Conservation (phyloP, 192 early-diverging fungal species). For the Backusella australiensis region DNA sequence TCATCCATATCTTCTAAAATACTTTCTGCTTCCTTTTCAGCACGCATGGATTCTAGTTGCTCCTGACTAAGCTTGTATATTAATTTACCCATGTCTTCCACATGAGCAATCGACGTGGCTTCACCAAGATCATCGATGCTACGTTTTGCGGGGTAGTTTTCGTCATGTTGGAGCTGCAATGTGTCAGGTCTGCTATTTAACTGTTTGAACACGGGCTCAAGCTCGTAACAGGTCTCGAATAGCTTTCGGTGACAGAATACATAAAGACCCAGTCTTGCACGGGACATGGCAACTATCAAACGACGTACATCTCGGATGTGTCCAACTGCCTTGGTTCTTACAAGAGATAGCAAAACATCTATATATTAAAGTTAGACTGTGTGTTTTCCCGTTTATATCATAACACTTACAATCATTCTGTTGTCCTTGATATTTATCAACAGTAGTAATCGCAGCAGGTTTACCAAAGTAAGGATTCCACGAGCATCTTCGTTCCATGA, state of each 20-base stretch:
- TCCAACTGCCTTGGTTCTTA: slow-evolving; percentile 86
- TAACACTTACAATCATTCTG: slow-evolving; percentile 78
- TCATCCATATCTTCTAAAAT: not conserved
- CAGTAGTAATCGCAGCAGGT: slow-evolving; percentile 82
- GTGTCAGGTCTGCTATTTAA: slow-evolving; percentile 65
- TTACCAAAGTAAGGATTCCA: slow-evolving; percentile 86
- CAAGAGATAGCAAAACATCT: slow-evolving; percentile 89
- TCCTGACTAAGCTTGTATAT: slow-evolving; percentile 67
- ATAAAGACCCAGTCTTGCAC: slow-evolving; percentile 92
- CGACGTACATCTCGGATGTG: slow-evolving; percentile 93
- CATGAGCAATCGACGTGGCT: slow-evolving; percentile 41
- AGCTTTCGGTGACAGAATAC: slow-evolving; percentile 77
- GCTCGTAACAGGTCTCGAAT: slow-evolving; percentile 82
- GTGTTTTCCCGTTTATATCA: not conserved
- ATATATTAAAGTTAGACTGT: not conserved
- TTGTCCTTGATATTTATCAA: slow-evolving; percentile 97
- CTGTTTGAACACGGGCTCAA: slow-evolving; percentile 63
- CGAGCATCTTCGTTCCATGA: slow-evolving; percentile 77
- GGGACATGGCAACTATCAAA: slow-evolving; percentile 90
- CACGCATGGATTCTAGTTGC: slow-evolving; percentile 44
- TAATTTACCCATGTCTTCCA: slow-evolving; percentile 60
- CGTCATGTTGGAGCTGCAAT: slow-evolving; percentile 54
- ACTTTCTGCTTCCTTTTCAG: not conserved
- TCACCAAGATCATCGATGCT: slow-evolving; percentile 36
- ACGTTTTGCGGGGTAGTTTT: slow-evolving; percentile 39